Base-by-base conservation (phyloP, 352 stramenopile genomes). In the Globisporangium nunn region DNA sequence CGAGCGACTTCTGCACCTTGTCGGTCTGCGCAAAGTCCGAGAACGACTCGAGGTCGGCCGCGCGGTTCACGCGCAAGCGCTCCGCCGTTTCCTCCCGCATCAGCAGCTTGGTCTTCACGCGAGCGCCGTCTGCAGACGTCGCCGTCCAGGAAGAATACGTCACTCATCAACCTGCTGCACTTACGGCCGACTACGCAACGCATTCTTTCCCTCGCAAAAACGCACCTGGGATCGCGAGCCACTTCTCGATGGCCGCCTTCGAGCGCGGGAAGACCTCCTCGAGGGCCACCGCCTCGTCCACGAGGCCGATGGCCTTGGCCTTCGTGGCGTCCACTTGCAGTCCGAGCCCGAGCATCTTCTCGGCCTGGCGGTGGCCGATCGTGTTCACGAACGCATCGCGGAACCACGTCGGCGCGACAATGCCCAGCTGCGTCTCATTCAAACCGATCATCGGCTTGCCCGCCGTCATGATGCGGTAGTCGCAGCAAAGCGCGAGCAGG, bases 341-440 rank as follows among this genome's bases (percentile, higher is more conserved):
- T 18, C 84, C 84, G 4, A 93, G 60, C 2, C 84, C 79, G 1
- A 93, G 75, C 81, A 93, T 91, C 64, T 91, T 93, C 64, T 93
- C 81, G 31, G 84, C 82, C 53, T 93, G 68, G 11, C 84, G 79
- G 67, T 91, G 79, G 41, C 84, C 81, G 43, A 91, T 90, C 33
- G 81, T 91, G 66, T 93, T 93, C 49, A 91, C 68, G 60, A 93
- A 91, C 35, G 78, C 87, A 52, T 87, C 77, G 28, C 75, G 75
- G 58, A 93, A 89, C 82, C 85, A 93, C 53, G 75, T 87, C 4
- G 81, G 77, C 15, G 83, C 86, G 40, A 92, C 82, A 49, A 98
- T 97, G 39, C 95, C 94, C 35, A 98, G 65, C 61, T 96, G 78
- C 6, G 90, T 96, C 75, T 98, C 94, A 63, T 98, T 98, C 37